Evolutionary conservation across 2,329 filamentous ascomycete species (phyloP).

Genomic region (Fusarium luffae): DNA sequence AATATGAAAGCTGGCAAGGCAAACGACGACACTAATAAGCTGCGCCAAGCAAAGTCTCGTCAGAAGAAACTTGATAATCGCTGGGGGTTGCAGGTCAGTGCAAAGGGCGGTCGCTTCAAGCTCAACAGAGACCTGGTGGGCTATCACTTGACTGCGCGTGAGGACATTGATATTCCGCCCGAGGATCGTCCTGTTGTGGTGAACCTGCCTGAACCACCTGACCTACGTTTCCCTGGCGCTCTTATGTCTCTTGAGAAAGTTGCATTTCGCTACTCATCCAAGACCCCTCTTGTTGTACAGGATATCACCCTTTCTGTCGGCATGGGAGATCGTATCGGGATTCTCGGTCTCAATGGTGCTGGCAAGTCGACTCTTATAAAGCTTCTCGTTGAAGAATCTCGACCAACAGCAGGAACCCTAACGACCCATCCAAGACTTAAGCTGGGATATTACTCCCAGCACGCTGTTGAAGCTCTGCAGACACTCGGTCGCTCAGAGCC

Average conservation of each 20-base stretch:
- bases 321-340: constrained; percentile 77
- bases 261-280: constrained; percentile 70
- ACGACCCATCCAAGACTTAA: constrained; percentile 75
- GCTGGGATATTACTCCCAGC: constrained; percentile 83
- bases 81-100: constrained; percentile 79
- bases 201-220: constrained; percentile 69
- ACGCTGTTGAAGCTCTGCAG: constrained; percentile 77
- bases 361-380: constrained; percentile 85
- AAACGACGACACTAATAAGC: constrained; percentile 84
- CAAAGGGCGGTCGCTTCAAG: constrained; percentile 81
- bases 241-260: constrained; percentile 78
- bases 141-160: constrained; percentile 67
- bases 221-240: constrained; percentile 79
- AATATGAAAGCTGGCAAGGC: constrained; percentile 81
- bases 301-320: constrained; percentile 76
- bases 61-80: constrained; percentile 88
- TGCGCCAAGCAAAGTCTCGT: constrained; percentile 84
- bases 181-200: constrained; percentile 70
- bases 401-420: constrained; percentile 70
- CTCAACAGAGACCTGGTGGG: constrained; percentile 78
- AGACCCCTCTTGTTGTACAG: constrained; percentile 60
- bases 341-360: constrained; percentile 82
- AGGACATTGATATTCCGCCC: constrained; percentile 76
- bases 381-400: constrained; percentile 70
- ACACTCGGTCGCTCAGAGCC: constrained; percentile 60